Percentiles rank a stretch among this genome's conserved stretches.
These are phyloP conservation scores for Trichophyton schoenleinii DNA, from an alignment of 2,329 filamentous ascomycete species.

Conservation along the genomic window DNA sequence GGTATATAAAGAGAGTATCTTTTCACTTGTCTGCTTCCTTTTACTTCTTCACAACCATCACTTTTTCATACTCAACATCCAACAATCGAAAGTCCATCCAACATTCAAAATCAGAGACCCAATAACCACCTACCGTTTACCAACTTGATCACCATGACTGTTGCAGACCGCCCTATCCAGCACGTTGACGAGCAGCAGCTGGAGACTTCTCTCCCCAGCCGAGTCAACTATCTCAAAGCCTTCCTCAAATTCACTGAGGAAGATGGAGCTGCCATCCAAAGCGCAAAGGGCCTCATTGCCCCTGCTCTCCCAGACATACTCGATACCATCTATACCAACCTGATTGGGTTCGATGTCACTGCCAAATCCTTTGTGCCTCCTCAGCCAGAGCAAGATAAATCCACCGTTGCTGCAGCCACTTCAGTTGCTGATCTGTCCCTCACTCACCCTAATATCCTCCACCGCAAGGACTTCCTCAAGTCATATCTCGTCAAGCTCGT, in stretches of 20 bases:
- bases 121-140: background rate
- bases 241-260: slow-evolving; percentile 20
- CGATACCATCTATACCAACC: slow-evolving; percentile 20
- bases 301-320: slow-evolving; percentile 19
- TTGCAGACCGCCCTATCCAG: slow-evolving; percentile 5
- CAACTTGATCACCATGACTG: slow-evolving; percentile 1
- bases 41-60: background rate
- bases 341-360: slow-evolving; percentile 22
- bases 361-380: slow-evolving; percentile 19
- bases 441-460: slow-evolving; percentile 20
- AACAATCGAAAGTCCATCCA: background rate
- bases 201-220: slow-evolving; percentile 8
- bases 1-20: background rate
- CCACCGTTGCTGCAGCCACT: slow-evolving; percentile 2
- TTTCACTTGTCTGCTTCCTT: background rate
- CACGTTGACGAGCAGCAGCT: slow-evolving; percentile 12
- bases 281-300: slow-evolving; percentile 15
- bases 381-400: slow-evolving; percentile 14
- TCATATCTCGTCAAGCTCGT: slow-evolving; percentile 19
- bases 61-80: background rate
- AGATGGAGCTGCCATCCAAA: slow-evolving; percentile 17
- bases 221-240: slow-evolving; percentile 18
- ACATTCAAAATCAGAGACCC: background rate
- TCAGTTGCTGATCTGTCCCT: slow-evolving; percentile 14
- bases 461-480: slow-evolving; percentile 21